Base-by-base conservation (phyloP, 768 basidiomycete genomes). In the Chalciporus pseudorubinellus region DNA sequence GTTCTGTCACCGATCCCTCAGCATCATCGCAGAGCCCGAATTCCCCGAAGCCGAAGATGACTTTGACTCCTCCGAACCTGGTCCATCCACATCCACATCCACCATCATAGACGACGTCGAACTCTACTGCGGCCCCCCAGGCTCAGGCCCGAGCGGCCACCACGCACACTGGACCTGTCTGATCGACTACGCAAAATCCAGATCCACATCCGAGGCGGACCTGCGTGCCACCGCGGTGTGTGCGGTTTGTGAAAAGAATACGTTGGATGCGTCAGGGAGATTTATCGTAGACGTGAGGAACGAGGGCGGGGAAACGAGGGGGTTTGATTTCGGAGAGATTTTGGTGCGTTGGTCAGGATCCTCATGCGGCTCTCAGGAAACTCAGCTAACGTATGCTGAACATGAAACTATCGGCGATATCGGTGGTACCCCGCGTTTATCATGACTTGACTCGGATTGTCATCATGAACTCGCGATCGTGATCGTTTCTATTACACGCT, bases 111-210 rank as follows among this genome's bases (percentile, higher is more conserved):
- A 65, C 43, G 64, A 64, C 40, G 50, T 66, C 46, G 61, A 64
- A 22, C 24, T 66, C 18, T 55, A 64, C 19, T 66, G 62, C 50
- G 54, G 51, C 20, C 47, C 53, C 18, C 56, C 61, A 1, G 61
- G 59, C 14, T 59, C 57, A 7, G 55, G 59, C 5, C 61, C 64
- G 3, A 19, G 59, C 20, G 59, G 51, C 1, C 64, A 65, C 18
- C 64, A 66, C 38, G 39, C 64, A 29, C 64, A 65, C 50, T 65
- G 64, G 64, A 36, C 56, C 12, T 65, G 64, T 54, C 55, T 66
- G 19, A 50, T 66, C 51, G 65, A 66, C 20, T 44, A 56, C 28
- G 61, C 50, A 2, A 57, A 47, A 7, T 16, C 14, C 5, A 16
- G n/a, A n/a, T 34, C 33, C 33, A 14, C 2, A n/a, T n/a, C 34